These are phyloP conservation scores for Cyclospora cayetanensis DNA, from an alignment of 169 alveolate genomes.

Conservation along the genomic window DNA sequence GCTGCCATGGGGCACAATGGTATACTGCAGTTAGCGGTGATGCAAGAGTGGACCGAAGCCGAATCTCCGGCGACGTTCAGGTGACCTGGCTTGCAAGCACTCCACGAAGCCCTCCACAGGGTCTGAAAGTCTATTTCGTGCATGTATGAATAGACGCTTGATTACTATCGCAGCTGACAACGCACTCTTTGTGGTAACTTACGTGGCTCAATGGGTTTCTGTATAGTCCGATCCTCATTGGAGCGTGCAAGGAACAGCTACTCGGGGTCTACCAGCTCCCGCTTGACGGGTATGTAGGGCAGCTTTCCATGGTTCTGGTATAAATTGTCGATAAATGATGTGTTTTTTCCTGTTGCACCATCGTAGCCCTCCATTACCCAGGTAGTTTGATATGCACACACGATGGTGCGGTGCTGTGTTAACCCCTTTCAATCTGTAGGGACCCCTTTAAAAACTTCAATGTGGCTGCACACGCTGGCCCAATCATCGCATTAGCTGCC, in stretches of 20 bases:
- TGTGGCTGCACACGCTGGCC: conserved; percentile 50
- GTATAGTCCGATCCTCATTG: conserved; percentile 32
- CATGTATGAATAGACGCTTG: too few relatives aligned
- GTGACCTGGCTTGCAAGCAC: too few relatives aligned
- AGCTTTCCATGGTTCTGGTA: neutral
- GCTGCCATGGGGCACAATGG: conserved; percentile 46
- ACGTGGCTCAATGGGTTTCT: neutral
- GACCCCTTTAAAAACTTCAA: conserved; percentile 19
- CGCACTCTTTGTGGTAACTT: too few relatives aligned
- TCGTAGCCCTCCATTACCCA: neutral
- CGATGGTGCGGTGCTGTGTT: neutral
- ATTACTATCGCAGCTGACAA: too few relatives aligned
- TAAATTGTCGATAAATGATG: neutral
- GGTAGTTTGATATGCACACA: neutral
- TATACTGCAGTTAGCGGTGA: conserved; percentile 18
- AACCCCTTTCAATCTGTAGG: neutral
- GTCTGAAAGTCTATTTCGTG: too few relatives aligned
- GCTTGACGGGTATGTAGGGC: conserved; percentile 32
- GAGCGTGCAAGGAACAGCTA: conserved; percentile 46
- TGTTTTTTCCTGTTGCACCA: neutral
- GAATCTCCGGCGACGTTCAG: neutral
- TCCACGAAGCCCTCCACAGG: too few relatives aligned
- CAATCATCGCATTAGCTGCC: conserved; percentile 31
- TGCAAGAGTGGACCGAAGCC: conserved; percentile 24
- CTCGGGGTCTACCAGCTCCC: conserved; percentile 28